Evolutionary conservation across 1,284 basidiomycete genomes (phyloP), one percentile per base, ranked within the genome.

Genomic region (Cryptococcus neoformans): DNA sequence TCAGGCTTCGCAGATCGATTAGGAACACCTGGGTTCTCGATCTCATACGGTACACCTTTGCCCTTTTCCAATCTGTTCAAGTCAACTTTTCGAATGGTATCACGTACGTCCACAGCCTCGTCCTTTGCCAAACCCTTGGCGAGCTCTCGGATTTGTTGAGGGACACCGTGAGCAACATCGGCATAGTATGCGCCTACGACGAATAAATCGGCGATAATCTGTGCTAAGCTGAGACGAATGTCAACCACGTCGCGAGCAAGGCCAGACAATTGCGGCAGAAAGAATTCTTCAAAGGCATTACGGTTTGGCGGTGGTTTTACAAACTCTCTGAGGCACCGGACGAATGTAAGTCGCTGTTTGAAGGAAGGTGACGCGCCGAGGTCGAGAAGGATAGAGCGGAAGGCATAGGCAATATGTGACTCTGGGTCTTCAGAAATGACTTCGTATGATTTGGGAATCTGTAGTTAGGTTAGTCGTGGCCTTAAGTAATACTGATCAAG

Each of bases 161-260:
- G 70, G 1, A 73, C 59, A 7, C 59, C 51, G 1, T 57, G 50
- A 2, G 51, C 49, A 16, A 57, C 55, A 37, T 68, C 60, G 40
- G 63, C 68, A 57, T 76, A 76, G 53, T 58, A 68, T 16, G 65
- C 60, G 14, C 73, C 72, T 14, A 70, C 59, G 14, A 66, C 65
- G 47, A 75, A 78, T 4, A 78, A 62, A 51, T 69, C 65, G 0
- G 65, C 68, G 16, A 77, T 58, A 40, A 65, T 65, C 45, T 72
- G 83, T 11, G 92, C 87, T 1, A 94, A 82, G 6, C 85, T 87
- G 57, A 97, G 90, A 44, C 92, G 84, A 48, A 98, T 92, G 66
- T 93, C 92, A 50, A 91, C 81, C 28, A 97, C 73, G 70, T 95
- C 91, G 40, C 79, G 69, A 12, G 84, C 83, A 49, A 96, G 81